phyloP scores from a whole-genome alignment of 768 basidiomycete genomes.

The Pisolithus marmoratus region DNA sequence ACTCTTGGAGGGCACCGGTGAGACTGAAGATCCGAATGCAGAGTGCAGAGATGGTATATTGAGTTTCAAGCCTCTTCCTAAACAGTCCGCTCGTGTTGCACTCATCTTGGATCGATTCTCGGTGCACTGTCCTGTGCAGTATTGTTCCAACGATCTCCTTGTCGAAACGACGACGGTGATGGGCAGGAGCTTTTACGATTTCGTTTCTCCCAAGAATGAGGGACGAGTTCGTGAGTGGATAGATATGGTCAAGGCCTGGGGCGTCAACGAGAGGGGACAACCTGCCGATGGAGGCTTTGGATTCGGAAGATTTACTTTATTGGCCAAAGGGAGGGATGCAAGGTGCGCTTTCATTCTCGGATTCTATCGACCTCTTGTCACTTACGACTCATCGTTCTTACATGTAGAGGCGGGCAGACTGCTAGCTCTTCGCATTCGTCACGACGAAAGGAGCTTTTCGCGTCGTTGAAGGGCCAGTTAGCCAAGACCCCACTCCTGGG shows the following conservation, averaged over 20 bases:
- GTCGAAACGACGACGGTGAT: conserved; percentile 53
- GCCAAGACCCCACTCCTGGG: conserved; percentile 6
- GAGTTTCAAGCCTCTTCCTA: conserved; percentile 58
- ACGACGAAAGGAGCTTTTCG: conserved; percentile 25
- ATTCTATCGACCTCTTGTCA: background rate
- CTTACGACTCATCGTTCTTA: no score
- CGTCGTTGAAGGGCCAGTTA: conserved; percentile 9
- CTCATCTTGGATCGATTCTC: conserved; percentile 79
- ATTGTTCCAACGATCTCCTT: conserved; percentile 71
- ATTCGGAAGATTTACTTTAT: conserved; percentile 63
- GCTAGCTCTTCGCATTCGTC: conserved; percentile 23
- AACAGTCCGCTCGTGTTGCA: conserved; percentile 70
- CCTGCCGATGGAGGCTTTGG: conserved; percentile 84
- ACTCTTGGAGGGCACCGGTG: conserved; percentile 11
- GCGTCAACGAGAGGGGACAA: conserved; percentile 78
- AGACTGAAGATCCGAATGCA: conserved; percentile 2
- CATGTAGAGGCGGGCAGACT: conserved; percentile 19
- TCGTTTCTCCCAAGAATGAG: conserved; percentile 62
- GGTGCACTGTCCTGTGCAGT: conserved; percentile 55
- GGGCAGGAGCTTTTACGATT: conserved; percentile 70
- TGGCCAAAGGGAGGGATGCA: conserved; percentile 57
- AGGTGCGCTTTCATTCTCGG: conserved; percentile 24
- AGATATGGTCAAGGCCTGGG: conserved; percentile 74
- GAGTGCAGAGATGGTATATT: conserved; percentile 20
- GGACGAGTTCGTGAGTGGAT: conserved; percentile 66